Conservation (phyloP, 2,329 filamentous ascomycete genomes). For the Diaporthe citriasiana region DNA sequence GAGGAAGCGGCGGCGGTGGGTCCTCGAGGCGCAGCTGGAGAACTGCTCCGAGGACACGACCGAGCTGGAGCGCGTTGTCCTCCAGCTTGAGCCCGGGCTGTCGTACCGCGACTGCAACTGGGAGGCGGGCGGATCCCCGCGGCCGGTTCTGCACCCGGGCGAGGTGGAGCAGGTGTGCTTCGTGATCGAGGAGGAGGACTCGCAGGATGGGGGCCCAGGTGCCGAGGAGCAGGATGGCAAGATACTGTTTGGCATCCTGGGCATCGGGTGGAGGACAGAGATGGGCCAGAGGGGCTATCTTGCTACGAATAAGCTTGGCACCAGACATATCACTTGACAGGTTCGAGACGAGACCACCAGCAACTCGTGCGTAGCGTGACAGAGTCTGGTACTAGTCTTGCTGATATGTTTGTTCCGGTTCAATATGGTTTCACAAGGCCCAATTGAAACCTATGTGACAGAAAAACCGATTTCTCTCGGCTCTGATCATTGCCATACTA, state of each 20-base stretch:
- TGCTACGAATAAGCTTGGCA: slow-evolving; percentile 85
- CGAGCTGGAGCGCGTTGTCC: slow-evolving; percentile 76
- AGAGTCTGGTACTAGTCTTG: no score
- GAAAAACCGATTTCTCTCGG: slow-evolving; percentile 7
- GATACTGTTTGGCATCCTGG: slow-evolving; percentile 82
- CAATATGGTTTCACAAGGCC: background rate
- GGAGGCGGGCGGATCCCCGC: slow-evolving; percentile 59
- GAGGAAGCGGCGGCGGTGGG: slow-evolving; percentile 66
- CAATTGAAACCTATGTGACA: background rate
- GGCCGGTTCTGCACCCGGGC: slow-evolving; percentile 71
- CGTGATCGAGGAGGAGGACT: slow-evolving; percentile 63
- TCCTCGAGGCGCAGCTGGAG: slow-evolving; percentile 94
- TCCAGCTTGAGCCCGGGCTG: slow-evolving; percentile 68
- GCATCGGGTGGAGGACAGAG: slow-evolving; percentile 88
- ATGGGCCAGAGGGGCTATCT: slow-evolving; percentile 92
- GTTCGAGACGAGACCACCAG: background rate
- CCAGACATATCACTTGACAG: slow-evolving; percentile 52
- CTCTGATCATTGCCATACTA: slow-evolving; percentile 34
- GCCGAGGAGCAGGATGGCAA: slow-evolving; percentile 71
- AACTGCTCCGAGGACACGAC: slow-evolving; percentile 90
- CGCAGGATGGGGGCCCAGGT: slow-evolving; percentile 49
- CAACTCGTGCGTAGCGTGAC: background rate
- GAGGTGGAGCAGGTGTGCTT: slow-evolving; percentile 78
- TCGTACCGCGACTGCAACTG: slow-evolving; percentile 70
- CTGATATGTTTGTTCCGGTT: no score